Evolutionary conservation across 2,329 filamentous ascomycete genomes (phyloP).

Genomic region (Pseudopyricularia cyperi): DNA sequence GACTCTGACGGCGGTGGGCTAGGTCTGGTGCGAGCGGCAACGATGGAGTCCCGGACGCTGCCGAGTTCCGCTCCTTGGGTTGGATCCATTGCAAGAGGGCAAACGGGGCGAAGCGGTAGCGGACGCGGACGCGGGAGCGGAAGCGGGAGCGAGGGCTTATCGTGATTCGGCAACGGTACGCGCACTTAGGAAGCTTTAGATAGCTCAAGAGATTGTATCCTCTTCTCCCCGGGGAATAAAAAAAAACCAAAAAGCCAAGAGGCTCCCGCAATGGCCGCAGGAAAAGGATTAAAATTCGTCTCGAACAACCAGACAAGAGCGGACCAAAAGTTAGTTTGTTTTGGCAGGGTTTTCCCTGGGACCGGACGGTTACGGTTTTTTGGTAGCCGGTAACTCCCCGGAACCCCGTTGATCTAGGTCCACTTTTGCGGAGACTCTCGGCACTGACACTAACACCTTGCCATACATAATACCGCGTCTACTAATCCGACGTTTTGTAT

Average conservation of each 20-base stretch:
- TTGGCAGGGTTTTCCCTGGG: background rate
- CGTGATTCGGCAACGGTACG: background rate
- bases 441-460: background rate
- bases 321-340: background rate
- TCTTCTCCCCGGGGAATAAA: background rate
- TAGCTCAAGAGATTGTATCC: background rate
- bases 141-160: too few relatives aligned
- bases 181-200: background rate
- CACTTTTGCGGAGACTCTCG: background rate
- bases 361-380: background rate
- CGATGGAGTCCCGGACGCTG: background rate
- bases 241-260: background rate
- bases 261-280: background rate
- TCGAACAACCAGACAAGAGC: background rate
- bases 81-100: background rate
- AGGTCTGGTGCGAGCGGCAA: background rate
- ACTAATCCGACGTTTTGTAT: background rate
- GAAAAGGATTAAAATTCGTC: background rate
- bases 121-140: background rate
- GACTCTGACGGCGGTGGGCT: background rate
- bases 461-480: background rate
- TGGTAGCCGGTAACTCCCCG: background rate
- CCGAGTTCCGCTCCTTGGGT: background rate
- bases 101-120: background rate
- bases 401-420: background rate